Evolutionary conservation across 768 basidiomycete species (phyloP).

Genomic region (Trametes elegans): DNA sequence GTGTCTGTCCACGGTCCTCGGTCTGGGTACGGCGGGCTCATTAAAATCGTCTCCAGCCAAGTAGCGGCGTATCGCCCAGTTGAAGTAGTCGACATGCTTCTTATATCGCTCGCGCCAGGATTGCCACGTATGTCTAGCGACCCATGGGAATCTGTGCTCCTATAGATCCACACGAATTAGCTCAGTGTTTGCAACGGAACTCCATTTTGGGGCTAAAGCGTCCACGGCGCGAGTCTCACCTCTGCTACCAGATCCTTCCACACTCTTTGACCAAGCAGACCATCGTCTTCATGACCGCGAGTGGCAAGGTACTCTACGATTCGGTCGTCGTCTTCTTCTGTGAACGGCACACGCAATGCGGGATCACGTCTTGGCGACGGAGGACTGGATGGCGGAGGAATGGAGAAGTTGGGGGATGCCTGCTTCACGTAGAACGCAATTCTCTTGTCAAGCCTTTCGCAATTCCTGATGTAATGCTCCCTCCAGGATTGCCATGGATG

Average conservation of each 20-base stretch:
- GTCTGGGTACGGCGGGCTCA: not conserved
- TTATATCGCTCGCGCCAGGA: slow-evolving; percentile 86
- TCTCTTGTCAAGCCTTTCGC: slow-evolving; percentile 14
- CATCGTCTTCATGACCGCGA: not conserved
- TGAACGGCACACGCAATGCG: slow-evolving; percentile 1
- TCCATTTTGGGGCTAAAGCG: not conserved
- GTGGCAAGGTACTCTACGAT: slow-evolving; percentile 11
- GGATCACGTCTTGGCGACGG: not conserved
- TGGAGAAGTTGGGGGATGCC: not conserved
- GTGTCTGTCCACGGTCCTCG: not conserved
- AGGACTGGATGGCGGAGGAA: not conserved
- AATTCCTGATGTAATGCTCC: slow-evolving; percentile 25
- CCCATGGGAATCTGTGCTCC: slow-evolving; percentile 59
- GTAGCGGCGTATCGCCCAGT: slow-evolving; percentile 44
- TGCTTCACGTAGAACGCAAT: slow-evolving; percentile 14
- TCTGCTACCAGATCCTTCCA: slow-evolving; percentile 1
- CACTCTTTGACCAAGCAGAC: slow-evolving; percentile 6
- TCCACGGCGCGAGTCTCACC: slow-evolving; percentile 2
- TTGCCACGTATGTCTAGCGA: slow-evolving; percentile 77
- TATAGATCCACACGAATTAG: not conserved
- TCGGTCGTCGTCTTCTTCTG: slow-evolving; percentile 10
- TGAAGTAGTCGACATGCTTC: slow-evolving; percentile 65
- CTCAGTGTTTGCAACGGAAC: not conserved
- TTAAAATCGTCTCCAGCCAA: not conserved
- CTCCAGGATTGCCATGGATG: slow-evolving; percentile 32